Conservation (phyloP, 306 rosid species). For the Canavalia ensiformis region DNA sequence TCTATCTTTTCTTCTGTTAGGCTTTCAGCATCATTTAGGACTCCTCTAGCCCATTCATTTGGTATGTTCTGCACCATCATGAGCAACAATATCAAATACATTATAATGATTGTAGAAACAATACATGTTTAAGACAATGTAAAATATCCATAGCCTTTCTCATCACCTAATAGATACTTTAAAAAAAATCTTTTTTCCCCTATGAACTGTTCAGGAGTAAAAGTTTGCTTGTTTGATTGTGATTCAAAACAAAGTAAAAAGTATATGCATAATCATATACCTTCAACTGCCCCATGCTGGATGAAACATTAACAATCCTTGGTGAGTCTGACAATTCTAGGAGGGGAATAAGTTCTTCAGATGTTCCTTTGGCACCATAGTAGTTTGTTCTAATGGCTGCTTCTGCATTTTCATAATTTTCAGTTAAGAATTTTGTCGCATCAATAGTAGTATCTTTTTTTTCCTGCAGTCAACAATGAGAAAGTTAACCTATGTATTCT, state of each 20-base stretch:
- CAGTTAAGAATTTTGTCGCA: not conserved
- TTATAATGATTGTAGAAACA: slow-evolving; percentile 1
- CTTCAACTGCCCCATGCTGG: slow-evolving; percentile 35
- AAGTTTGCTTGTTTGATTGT: not conserved
- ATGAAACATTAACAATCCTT: slow-evolving; percentile 63
- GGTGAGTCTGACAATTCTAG: slow-evolving; percentile 63
- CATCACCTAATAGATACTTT: not conserved
- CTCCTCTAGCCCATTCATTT: slow-evolving; percentile 56
- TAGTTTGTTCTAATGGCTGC: slow-evolving; percentile 55
- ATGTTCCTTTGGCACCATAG: slow-evolving; percentile 57
- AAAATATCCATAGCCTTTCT: not conserved
- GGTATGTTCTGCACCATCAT: slow-evolving; percentile 45
- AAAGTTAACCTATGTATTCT: slow-evolving; percentile 5
- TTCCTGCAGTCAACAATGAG: slow-evolving; percentile 11
- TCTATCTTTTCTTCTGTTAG: slow-evolving; percentile 59
- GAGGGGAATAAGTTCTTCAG: slow-evolving; percentile 57
- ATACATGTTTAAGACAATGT: not conserved
- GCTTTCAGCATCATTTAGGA: slow-evolving; percentile 54
- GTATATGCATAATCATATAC: slow-evolving; percentile 38
- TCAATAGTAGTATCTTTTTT: not conserved
- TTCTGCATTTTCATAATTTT: slow-evolving; percentile 50
- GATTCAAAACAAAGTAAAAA: not conserved
- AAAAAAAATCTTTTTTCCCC: not conserved
- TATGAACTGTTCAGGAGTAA: not conserved
- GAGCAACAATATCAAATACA: slow-evolving; percentile 1